Evolutionary conservation across 306 rosid genomes (phyloP), one percentile per base, ranked within the genome.

Genomic region (Luffa acutangula): DNA sequence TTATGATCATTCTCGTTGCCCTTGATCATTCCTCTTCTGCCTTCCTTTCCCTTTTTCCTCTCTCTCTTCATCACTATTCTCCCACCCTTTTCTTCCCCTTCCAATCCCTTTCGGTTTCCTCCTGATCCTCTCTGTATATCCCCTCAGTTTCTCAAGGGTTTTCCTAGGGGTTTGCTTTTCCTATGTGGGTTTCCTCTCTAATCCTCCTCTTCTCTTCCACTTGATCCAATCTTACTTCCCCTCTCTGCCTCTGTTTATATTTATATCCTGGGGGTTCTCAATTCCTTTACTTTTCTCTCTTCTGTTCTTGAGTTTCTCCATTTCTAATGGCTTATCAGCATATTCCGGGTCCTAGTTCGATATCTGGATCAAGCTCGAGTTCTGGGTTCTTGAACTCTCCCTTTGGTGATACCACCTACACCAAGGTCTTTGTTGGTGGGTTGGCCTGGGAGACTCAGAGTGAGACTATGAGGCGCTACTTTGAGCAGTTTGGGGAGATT

Each of bases 361-460:
- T 94, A 79, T 91, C 97, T 46, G 97, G 97, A 84, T 91, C 97
- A 69, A 91, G 93, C 85, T 89, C 98, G 2, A 89, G 97, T 85
- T 92, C 98, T 3, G 94, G 97, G 70, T 70, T 88, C 77, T 17
- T 84, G 75, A 92, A 86, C 78, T 90, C 96, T 79, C 97, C 98
- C 62, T 92, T 90, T 58, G 98, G 98, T 6, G 98, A 94, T 82
- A 94, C 98, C 3, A 94, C 98, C 9, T 91, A 85, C 86, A 92
- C 98, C 78, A 94, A 94, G 81, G 97, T 94, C 71, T 94, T 94
- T 73, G 98, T 94, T 48, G 98, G 98, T 14, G 97, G 98, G 4
- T 87, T 94, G 77, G 98, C 98, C 6, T 94, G 98, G 98, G 98
- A 94, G 84, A 94, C 98, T 0, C 98, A 90, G 86, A 92, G 92